phyloP scores from a whole-genome alignment of 129 eudicot species.

The Lactuca sativa region DNA sequence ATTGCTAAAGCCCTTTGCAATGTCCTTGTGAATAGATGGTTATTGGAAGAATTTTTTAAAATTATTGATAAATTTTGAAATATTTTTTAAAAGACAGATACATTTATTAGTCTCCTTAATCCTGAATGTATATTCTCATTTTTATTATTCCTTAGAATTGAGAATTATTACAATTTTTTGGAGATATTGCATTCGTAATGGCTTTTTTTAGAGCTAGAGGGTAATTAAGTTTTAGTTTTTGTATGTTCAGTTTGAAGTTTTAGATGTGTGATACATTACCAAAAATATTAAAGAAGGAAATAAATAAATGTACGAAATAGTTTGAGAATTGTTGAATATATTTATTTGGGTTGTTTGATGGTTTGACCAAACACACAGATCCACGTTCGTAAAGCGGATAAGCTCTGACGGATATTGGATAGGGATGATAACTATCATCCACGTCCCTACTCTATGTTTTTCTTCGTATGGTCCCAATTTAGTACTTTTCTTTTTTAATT shows the following conservation, averaged over 20 bases:
- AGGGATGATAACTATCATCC: constrained; percentile 19
- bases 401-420: constrained; percentile 31
- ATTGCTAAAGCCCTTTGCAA: too few species aligned
- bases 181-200: neutral
- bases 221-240: too few species aligned
- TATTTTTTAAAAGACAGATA: too few species aligned
- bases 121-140: neutral
- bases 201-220: too few species aligned
- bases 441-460: constrained; percentile 19
- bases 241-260: too few species aligned
- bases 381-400: constrained; percentile 39
- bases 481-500: neutral
- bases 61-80: too few species aligned
- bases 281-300: too few species aligned
- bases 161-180: neutral
- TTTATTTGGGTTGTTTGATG: neutral
- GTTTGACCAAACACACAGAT: constrained; percentile 30
- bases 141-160: neutral
- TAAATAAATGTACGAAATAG: neutral
- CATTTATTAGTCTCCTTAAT: too few species aligned
- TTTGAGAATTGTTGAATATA: neutral
- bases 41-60: too few species aligned
- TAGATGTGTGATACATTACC: too few species aligned
- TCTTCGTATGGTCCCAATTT: neutral
- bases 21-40: too few species aligned